Conservation (phyloP, 1,284 basidiomycete species). For the Trametes polyzona region DNA sequence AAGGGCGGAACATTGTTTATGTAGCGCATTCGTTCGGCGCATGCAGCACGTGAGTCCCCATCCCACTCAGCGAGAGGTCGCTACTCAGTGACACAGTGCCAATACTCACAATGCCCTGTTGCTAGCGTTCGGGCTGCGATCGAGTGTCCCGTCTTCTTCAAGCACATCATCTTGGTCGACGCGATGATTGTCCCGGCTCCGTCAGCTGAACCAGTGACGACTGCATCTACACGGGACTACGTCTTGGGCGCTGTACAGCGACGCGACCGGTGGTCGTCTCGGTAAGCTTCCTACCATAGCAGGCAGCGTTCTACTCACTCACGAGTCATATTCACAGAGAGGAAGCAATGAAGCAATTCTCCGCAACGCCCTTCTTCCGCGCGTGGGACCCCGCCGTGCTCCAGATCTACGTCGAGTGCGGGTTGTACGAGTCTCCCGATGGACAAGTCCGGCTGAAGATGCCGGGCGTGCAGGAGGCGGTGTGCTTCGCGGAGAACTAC, state of each 20-base stretch:
- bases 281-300: constrained; percentile 40
- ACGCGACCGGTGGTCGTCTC: constrained; percentile 65
- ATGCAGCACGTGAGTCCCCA: constrained; percentile 65
- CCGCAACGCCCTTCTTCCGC: constrained; percentile 68
- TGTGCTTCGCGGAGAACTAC: constrained; percentile 52
- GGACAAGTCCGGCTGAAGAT: constrained; percentile 62
- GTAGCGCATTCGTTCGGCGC: constrained; percentile 88
- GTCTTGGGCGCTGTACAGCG: constrained; percentile 60
- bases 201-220: constrained; percentile 16
- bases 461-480: constrained; percentile 60
- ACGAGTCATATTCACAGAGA: constrained; percentile 48
- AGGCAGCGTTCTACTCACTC: neutral
- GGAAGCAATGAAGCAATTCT: constrained; percentile 60
- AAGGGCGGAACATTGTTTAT: constrained; percentile 55
- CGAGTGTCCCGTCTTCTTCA: constrained; percentile 69
- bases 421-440: constrained; percentile 46
- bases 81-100: too few relatives aligned
- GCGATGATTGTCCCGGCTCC: constrained; percentile 63
- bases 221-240: constrained; percentile 24
- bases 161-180: constrained; percentile 78
- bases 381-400: constrained; percentile 77
- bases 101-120: neutral
- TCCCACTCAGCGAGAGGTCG: too few relatives aligned
- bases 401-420: constrained; percentile 68
- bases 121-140: constrained; percentile 62